Evolutionary conservation across 768 basidiomycete genomes (phyloP).

Genomic region (Scleroderma bovista): DNA sequence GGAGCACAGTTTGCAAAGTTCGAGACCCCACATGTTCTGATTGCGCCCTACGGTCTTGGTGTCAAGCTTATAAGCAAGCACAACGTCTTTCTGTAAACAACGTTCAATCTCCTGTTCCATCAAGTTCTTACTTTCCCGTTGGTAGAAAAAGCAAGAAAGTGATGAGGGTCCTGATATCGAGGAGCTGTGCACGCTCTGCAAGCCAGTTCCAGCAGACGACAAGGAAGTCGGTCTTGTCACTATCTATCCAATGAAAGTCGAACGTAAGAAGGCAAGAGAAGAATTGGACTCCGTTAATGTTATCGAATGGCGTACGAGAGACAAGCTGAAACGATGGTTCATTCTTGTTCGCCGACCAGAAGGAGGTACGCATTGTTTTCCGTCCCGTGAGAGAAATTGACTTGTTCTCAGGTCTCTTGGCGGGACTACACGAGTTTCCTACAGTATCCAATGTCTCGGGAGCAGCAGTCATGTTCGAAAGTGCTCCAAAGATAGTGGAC

Average conservation of each 20-base stretch:
- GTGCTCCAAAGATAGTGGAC: slow-evolving; percentile 29
- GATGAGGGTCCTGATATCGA: slow-evolving; percentile 56
- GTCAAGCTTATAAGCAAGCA: slow-evolving; percentile 49
- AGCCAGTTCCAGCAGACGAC: slow-evolving; percentile 39
- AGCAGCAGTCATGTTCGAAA: slow-evolving; percentile 30
- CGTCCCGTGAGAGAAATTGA: not conserved
- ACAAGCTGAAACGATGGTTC: slow-evolving; percentile 49
- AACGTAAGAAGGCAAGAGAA: slow-evolving; percentile 76
- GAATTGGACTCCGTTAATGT: slow-evolving; percentile 84
- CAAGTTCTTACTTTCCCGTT: not conserved
- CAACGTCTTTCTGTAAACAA: slow-evolving; percentile 9
- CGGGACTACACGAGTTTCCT: slow-evolving; percentile 87
- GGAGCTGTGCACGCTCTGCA: slow-evolving; percentile 67
- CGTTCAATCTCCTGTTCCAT: not conserved
- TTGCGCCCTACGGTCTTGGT: slow-evolving; percentile 70
- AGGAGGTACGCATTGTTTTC: slow-evolving; percentile 47
- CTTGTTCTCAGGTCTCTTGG: slow-evolving; percentile 68
- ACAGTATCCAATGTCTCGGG: slow-evolving; percentile 50
- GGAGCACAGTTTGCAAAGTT: slow-evolving; percentile 88
- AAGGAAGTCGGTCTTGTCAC: slow-evolving; percentile 40
- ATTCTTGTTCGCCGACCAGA: slow-evolving; percentile 79
- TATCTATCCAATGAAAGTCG: slow-evolving; percentile 82
- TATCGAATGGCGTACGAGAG: slow-evolving; percentile 62
- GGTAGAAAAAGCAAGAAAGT: not conserved
- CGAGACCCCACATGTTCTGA: slow-evolving; percentile 66